Evolutionary conservation across 106 monocot genomes (phyloP), one percentile per base, ranked within the genome.

Genomic region (Dendrobium officinale): DNA sequence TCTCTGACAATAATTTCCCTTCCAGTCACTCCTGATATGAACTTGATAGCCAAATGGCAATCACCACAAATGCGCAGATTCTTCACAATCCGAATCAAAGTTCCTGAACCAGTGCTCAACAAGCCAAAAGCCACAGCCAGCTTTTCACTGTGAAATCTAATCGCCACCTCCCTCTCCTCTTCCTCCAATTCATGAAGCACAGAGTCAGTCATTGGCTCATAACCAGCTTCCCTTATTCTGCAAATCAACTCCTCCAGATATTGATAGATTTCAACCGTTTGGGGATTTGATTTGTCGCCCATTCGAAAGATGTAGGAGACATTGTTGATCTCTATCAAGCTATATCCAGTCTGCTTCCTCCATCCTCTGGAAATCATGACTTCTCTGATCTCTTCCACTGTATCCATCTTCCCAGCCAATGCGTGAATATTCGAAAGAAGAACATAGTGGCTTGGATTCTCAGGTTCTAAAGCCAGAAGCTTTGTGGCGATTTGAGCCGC

Each of bases 131-230:
- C 91, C 4, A 88, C 74, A 22, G 91, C 91, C 40, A 91, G 83
- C 82, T 86, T 91, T 75, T 91, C 91, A 64, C 91, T 91, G 31
- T 91, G 91, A 13, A 84, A 85, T 77, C 88, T 84, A 74, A 91
- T 76, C 15, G 91, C 91, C 29, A 78, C 79, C 80, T 91, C 91
- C 84, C 84, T 88, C 83, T 91, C 88, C 79, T 91, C 88, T 74
- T 91, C 91, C 44, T 91, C 91, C 78, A 91, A 45, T 47, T 91
- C 85, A 80, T 91, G 91, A 84, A 91, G 70, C 40, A 88, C 88
- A 1, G 82, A 85, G 1, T 83, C 91, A 15, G 83, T 91, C 70
- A 81, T 80, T 5, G 91, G 88, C 40, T 16, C 40, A 72, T 88
- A 88, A 9, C 91, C 88, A 4, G 47, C 77, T 47, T 83, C 77